Base-by-base conservation (phyloP, 139 green algal genomes). In the Desmodesmus armatus region DNA sequence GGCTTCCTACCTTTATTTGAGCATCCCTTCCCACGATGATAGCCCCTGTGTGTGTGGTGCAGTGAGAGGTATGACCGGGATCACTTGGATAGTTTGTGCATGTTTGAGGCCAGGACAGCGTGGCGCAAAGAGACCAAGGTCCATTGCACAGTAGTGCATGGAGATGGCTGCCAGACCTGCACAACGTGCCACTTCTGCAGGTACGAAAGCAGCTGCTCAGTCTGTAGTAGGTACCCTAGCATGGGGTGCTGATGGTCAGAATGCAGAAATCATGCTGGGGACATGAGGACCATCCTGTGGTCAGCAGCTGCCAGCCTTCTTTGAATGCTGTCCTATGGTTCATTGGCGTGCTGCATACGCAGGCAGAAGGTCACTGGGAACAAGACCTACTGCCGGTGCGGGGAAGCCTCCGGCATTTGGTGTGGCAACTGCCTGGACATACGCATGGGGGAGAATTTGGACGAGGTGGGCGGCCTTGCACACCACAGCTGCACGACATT, bases 131-230 rank as follows among this genome's bases (percentile, higher is more conserved):
- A 44, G 21, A 47, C 78, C 43, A 80, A 70, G 53, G 49, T 51
- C 39, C 77, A 76, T 25, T 93, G 88, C 88, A 87, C 85, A 70
- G 70, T 84, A 33, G 71, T 83, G 33, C 89, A 91, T 73, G 69
- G 78, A 3, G 85, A 81, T 19, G 81, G 70, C 67, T 91, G 87
- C 76, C 80, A 66, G 23, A 74, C 39, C 7, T 94, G 91, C 74
- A 90, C 71, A 51, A 92, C 88, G 25, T 94, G 91, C 79, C 91
- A 94, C 81, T 94, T 94, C 58, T 92, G 92, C 90, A 84, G 88
- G 88, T 91, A 47, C 13, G 69, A 3, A 1, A 49, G 66, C 66
- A 5, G 35, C 66, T 33, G 66, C 66, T 19, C 53, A n/a, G 19
- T 63, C 19, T 63, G 53, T 31, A 65, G 31, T 3, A 33, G 25